Conservation (phyloP, 1,284 basidiomycete species). For the Lentinula novae-zelandiae region DNA sequence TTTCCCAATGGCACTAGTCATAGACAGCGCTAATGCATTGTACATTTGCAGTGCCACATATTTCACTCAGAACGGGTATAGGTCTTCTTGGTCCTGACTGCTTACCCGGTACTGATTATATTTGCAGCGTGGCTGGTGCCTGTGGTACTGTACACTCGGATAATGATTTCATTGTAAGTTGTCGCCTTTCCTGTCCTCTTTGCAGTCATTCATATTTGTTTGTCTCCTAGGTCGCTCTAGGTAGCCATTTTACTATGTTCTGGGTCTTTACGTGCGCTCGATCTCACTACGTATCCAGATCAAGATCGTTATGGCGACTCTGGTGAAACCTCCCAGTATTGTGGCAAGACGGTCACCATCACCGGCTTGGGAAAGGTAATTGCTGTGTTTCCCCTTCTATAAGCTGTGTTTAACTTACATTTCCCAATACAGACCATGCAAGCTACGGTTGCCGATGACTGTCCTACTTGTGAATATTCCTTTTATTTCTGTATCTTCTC, state of each 20-base stretch:
- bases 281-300: constrained; percentile 28
- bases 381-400: not conserved
- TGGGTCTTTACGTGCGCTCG: no score
- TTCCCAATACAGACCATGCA: constrained; percentile 36
- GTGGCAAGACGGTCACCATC: constrained; percentile 64
- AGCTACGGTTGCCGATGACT: constrained; percentile 74
- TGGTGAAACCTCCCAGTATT: constrained; percentile 49
- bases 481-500: not conserved
- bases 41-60: constrained; percentile 54
- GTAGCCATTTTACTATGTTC: not conserved
- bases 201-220: constrained; percentile 25
- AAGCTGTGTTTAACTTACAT: not conserved
- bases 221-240: not conserved
- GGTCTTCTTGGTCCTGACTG: not conserved
- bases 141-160: constrained; percentile 71
- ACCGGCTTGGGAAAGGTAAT: constrained; percentile 47
- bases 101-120: not conserved
- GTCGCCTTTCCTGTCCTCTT: constrained; percentile 45
- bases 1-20: constrained; percentile 15
- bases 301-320: constrained; percentile 46
- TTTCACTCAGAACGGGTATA: constrained; percentile 57
- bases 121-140: constrained; percentile 52
- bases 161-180: constrained; percentile 51
- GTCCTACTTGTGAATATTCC: constrained; percentile 65
- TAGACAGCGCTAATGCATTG: not conserved